Percentiles rank a stretch among this genome's conserved stretches.
phyloP scores from a whole-genome alignment of 73 alveolate genomes.

The Paramecium biaurelia region DNA sequence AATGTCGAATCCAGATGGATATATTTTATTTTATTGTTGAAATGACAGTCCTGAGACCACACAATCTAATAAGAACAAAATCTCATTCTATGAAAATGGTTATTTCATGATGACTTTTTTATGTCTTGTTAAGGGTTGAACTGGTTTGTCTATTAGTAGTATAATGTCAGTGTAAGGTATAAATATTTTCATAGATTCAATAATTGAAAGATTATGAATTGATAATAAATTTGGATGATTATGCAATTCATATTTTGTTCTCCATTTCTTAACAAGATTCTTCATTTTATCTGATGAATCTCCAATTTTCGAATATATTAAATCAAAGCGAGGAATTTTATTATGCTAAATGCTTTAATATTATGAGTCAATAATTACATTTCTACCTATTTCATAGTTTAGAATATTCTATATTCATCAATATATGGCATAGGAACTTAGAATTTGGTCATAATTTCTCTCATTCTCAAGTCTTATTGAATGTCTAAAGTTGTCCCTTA shows the following conservation, averaged over 20 bases:
- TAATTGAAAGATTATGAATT: neutral
- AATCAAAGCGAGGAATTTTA: neutral
- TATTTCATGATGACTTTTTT: neutral
- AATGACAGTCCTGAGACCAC: neutral
- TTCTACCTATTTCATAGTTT: neutral
- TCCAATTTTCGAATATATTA: neutral
- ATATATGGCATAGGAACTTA: slow-evolving; percentile 9
- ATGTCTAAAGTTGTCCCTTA: neutral
- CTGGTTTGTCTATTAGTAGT: neutral
- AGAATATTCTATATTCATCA: neutral
- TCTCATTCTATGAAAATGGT: neutral
- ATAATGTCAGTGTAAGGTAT: neutral
- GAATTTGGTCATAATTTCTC: neutral
- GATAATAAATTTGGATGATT: slow-evolving; percentile 1
- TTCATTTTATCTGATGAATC: neutral
- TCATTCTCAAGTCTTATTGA: neutral
- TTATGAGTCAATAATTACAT: neutral
- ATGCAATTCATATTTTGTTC: neutral
- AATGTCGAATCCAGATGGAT: slow-evolving; percentile 31
- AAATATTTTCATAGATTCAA: neutral
- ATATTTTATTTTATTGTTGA: neutral
- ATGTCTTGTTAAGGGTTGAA: neutral
- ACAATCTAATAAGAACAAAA: slow-evolving; percentile 15
- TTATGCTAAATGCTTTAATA: neutral
- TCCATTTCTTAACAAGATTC: neutral